Conservation (phyloP, 2,329 filamentous ascomycete genomes). For the Raffaelea arxii region DNA sequence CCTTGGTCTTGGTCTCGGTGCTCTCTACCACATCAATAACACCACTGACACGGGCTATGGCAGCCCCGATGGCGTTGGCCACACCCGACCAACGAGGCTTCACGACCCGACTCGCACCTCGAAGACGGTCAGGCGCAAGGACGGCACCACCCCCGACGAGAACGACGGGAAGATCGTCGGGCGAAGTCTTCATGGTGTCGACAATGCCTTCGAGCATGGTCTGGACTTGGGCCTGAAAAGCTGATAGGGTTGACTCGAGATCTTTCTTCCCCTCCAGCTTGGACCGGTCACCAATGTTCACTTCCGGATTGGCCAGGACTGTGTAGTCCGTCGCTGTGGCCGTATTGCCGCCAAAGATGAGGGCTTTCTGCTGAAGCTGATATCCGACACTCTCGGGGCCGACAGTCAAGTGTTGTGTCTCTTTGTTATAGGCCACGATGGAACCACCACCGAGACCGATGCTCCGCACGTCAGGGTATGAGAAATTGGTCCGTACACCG, state of each 20-base stretch:
- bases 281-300: constrained; percentile 21
- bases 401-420: too few species aligned
- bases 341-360: constrained; percentile 14
- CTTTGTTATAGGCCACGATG: constrained; percentile 19
- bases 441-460: constrained; percentile 35
- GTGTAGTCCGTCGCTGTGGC: constrained; percentile 14
- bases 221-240: constrained; percentile 28
- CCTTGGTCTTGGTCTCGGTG: neutral
- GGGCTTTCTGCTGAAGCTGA: constrained; percentile 12
- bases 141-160: constrained; percentile 55
- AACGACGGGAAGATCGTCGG: constrained; percentile 47
- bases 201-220: constrained; percentile 45
- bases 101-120: constrained; percentile 44
- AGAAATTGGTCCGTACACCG: constrained; percentile 33
- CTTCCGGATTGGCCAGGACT: constrained; percentile 2
- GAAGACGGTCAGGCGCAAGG: constrained; percentile 42
- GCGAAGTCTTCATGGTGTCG: constrained; percentile 53
- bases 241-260: constrained; percentile 16
- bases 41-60: constrained; percentile 48
- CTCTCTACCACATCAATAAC: constrained; percentile 26
- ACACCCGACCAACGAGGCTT: constrained; percentile 47
- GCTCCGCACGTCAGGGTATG: constrained; percentile 26
- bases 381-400: constrained; percentile 17
- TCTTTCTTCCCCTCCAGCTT: constrained; percentile 12
- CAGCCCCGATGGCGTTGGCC: constrained; percentile 56